Base-by-base conservation (phyloP, 2,329 filamentous ascomycete species). In the Cercospora janseana region DNA sequence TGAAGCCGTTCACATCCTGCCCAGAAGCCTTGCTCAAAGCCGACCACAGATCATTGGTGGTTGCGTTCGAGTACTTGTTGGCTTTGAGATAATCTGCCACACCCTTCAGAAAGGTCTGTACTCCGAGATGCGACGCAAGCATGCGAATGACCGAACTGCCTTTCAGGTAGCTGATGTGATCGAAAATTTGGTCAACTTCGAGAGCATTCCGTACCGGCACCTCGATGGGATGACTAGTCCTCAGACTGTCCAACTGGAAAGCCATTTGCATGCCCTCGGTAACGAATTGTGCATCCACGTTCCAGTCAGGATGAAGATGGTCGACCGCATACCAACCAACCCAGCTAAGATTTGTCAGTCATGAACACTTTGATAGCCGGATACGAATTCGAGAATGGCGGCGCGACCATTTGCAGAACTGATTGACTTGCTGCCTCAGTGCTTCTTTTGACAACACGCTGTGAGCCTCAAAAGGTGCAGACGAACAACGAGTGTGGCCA, bases 161-260 rank as follows among this genome's bases (percentile, higher is more conserved):
- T 75, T 98, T 97, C 56, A 94, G 78, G 68, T 97, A 98, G 72
- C 88, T 94, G 71, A 98, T 97, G 68, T 86, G 82, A 69, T 98
- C 93, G 66, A 98, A 98, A 59, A 97, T 95, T 70, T 98, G 93
- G 70, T 97, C 94, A 58, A 97, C 89, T 62, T 97, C 93, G 8
- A 97, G 80, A 23, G 91, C 93, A 68, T 96, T 91, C 61, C 84
- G 85, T 23, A 98, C 93, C 0, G 90, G 88, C 5, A 98, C 93
- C 70, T 98, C 92, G 60, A 98, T 96, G 6, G 93, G 88, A 70
- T 98, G 93, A 42, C 90, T 95, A 32, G 89, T 88, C 38, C 93
- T 86, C 59, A 98, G 82, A 37, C 88, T 85, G 66, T 98, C 93
- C 23, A 98, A 82, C 59, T 84, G 80, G 70, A 96, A 94, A 50